Conservation (phyloP, 2,329 filamentous ascomycete genomes). For the Cyphellophora attinorum region DNA sequence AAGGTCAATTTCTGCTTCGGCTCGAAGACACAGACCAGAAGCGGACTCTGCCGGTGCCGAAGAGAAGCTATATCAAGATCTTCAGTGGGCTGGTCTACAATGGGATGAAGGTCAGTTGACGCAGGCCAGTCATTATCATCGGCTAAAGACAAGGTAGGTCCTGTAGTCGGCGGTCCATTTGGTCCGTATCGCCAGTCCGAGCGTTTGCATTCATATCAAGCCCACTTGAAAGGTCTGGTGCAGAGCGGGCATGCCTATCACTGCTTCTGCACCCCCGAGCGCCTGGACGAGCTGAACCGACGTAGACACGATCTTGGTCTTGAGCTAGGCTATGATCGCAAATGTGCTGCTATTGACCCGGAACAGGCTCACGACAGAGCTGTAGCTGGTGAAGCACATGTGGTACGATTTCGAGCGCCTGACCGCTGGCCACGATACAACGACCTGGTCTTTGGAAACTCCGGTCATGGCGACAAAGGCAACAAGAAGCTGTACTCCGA, state of each 20-base stretch:
- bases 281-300: slow-evolving; percentile 58
- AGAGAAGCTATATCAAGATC: slow-evolving; percentile 62
- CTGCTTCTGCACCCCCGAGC: slow-evolving; percentile 76
- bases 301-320: slow-evolving; percentile 51
- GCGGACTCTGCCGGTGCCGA: slow-evolving; percentile 76
- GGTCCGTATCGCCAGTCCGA: slow-evolving; percentile 89
- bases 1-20: slow-evolving; percentile 80
- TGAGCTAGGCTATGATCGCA: slow-evolving; percentile 57
- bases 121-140: not conserved
- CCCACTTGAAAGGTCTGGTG: slow-evolving; percentile 62
- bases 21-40: slow-evolving; percentile 83
- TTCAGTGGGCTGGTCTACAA: slow-evolving; percentile 77
- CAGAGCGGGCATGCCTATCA: slow-evolving; percentile 69
- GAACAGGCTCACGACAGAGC: slow-evolving; percentile 65
- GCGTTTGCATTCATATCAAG: slow-evolving; percentile 60
- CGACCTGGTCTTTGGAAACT: slow-evolving; percentile 70
- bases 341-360: slow-evolving; percentile 57
- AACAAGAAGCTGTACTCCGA: slow-evolving; percentile 34
- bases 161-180: slow-evolving; percentile 67
- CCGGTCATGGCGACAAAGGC: slow-evolving; percentile 41
- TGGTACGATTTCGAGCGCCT: slow-evolving; percentile 65
- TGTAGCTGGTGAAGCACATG: slow-evolving; percentile 58
- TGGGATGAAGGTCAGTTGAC: slow-evolving; percentile 77
- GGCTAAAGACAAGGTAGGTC: slow-evolving; percentile 26
- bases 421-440: slow-evolving; percentile 54